Evolutionary conservation across 106 monocot genomes (phyloP).

Genomic region (Cymbidium sinense): DNA sequence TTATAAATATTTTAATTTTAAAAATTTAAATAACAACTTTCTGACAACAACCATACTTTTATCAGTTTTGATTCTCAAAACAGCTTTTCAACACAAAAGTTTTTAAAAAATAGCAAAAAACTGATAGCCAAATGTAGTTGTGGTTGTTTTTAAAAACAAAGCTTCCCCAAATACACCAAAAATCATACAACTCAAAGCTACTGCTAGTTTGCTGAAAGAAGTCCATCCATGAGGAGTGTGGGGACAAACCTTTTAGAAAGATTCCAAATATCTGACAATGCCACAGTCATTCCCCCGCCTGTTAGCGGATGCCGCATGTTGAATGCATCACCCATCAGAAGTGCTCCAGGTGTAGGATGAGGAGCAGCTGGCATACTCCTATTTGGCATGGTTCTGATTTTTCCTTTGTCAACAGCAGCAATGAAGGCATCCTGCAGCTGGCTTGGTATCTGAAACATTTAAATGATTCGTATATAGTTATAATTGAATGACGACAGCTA

Average conservation of each 20-base stretch:
- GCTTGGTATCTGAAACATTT: constrained; percentile 43
- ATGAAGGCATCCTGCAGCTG: constrained; percentile 58
- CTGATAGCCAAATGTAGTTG: no score
- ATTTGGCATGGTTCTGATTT: constrained; percentile 77
- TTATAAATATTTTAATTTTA: no score
- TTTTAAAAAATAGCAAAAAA: no score
- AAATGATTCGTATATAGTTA: neutral
- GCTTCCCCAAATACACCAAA: neutral
- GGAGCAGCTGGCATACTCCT: constrained; percentile 91
- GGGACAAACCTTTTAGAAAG: constrained; percentile 85
- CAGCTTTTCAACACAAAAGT: neutral
- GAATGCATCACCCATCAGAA: constrained; percentile 93
- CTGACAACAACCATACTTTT: no score
- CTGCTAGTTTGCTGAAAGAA: no score
- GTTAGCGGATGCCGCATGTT: constrained; percentile 97
- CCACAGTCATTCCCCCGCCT: constrained; percentile 99
- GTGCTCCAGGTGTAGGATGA: constrained; percentile 80
- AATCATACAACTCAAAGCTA: no score
- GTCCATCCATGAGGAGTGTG: no score
- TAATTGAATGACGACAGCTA: no score
- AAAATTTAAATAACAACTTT: no score
- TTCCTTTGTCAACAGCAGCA: constrained; percentile 61
- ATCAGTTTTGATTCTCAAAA: neutral
- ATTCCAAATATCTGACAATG: constrained; percentile 86
- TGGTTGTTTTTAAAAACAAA: no score